A percentile compares a stretch with the other conserved stretches of the same genome.
phyloP scores from a whole-genome alignment of 176 grass and related monocot species.

The Carex myosuroides region DNA sequence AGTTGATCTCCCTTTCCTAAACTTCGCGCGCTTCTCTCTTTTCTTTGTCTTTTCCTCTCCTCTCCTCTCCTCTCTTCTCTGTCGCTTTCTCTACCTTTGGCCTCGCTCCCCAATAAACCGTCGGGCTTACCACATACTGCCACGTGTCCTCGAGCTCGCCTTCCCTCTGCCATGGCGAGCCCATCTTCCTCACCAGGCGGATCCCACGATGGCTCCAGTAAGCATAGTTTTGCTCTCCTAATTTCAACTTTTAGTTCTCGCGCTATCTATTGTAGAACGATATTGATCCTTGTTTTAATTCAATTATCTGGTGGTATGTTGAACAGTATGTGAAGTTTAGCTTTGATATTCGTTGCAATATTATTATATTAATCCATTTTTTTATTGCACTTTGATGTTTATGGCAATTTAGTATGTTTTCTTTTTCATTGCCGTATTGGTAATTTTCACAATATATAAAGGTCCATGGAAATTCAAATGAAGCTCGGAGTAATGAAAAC shows the following conservation, averaged over 20 bases:
- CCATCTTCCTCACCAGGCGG: slow-evolving; percentile 4
- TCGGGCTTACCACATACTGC: neutral
- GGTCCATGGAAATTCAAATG: neutral
- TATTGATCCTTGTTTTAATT: neutral
- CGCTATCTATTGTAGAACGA: neutral
- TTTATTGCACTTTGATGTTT: neutral
- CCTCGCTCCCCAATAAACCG: neutral
- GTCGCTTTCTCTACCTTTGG: slow-evolving; percentile 14
- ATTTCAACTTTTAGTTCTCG: neutral
- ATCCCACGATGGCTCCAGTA: slow-evolving; percentile 22
- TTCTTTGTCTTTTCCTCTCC: neutral
- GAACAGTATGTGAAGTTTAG: too few species aligned
- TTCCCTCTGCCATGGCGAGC: neutral
- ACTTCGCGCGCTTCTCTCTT: slow-evolving; percentile 8
- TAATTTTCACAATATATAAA: neutral
- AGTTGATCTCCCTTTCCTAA: neutral
- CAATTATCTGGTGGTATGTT: neutral
- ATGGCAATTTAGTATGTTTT: neutral
- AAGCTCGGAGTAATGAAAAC: neutral
- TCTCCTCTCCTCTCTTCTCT: neutral
- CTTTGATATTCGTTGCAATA: neutral
- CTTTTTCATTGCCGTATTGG: neutral
- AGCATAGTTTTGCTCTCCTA: neutral
- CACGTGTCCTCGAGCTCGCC: slow-evolving; percentile 3
- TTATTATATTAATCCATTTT: neutral